Evolutionary conservation across 1,139 yeast genomes (phyloP), one percentile per base, ranked within the genome.

Genomic region (Sugiyamaella castrensis): DNA sequence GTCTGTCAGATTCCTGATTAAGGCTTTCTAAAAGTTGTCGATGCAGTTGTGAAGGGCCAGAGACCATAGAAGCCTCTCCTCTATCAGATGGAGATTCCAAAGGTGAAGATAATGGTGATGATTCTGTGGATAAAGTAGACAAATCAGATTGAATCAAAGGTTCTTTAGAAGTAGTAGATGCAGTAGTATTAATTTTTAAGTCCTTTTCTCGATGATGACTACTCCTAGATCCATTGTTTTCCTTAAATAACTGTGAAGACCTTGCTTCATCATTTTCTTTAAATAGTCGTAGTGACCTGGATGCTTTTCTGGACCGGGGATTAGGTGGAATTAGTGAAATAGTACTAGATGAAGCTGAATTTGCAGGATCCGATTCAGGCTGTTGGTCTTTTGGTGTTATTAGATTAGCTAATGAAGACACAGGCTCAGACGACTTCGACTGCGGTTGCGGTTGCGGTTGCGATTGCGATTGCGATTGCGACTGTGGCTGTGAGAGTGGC

Each of bases 221-320:
- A 19, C 5, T 19, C 5, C 32, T 9, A 13, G 5, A 34, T 42
- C 10, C 46, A 35, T 67, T 69, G 48, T 69, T 61, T 40, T 67
- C 72, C 46, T 72, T 67, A 57, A 77, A 77, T 16, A 77, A 64
- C 19, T 79, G 64, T 33, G 77, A 61, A n/a, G 79, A 74, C 43
- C 73, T 67, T 24, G 81, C 77, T 43, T 28, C 49, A 35, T 67
- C 70, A 48, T 69, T 62, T 41, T 67, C 72, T 47, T 72, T 67
- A 57, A 77, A 77, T 16, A 77, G 64, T 19, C 79, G 64, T 34
- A 77, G 62, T n/a, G 80, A 74, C 43, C 73, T 67, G 27, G 81
- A 77, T 4, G 81, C 81, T 60, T 77, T 77, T 47, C 82, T 69
- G n/a, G 75, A 66, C 15, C 69, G 57, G 7, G 63, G 58, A 32